Evolutionary conservation across 768 basidiomycete genomes (phyloP).

Genomic region (Baorangia bicolor): DNA sequence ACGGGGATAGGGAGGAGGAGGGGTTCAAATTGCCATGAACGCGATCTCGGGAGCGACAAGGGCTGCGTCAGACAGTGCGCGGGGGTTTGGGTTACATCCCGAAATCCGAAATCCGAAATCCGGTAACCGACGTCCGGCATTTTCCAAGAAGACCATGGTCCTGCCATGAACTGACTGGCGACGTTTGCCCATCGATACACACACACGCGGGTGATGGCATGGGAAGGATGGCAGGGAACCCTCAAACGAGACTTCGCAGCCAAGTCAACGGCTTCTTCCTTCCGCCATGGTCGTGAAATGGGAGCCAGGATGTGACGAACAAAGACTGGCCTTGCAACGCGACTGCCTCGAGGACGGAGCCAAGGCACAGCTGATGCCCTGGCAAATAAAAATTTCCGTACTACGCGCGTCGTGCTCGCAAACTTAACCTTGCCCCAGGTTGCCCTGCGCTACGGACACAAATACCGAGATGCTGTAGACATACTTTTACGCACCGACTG

Average conservation of each 20-base stretch:
- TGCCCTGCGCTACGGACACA: slow-evolving; percentile 13
- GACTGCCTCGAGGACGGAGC: slow-evolving; percentile 36
- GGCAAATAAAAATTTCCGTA: slow-evolving; percentile 31
- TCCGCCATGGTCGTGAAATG: slow-evolving; percentile 16
- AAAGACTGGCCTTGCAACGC: slow-evolving; percentile 26
- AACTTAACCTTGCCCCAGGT: slow-evolving; percentile 34
- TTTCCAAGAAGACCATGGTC: slow-evolving; percentile 9
- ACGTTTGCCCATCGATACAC: neutral
- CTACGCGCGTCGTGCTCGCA: slow-evolving; percentile 21
- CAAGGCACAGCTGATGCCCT: slow-evolving; percentile 25
- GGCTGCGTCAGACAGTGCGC: slow-evolving; percentile 4
- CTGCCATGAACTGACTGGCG: neutral
- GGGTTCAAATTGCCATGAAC: slow-evolving; percentile 10
- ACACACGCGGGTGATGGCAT: slow-evolving; percentile 8
- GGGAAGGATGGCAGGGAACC: slow-evolving; percentile 1
- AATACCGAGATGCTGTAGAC: slow-evolving; percentile 11
- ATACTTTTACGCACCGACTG: slow-evolving; percentile 15
- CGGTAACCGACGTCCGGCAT: slow-evolving; percentile 13
- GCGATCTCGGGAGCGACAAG: slow-evolving; percentile 30
- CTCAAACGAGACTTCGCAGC: slow-evolving; percentile 16
- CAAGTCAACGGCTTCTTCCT: slow-evolving; percentile 9
- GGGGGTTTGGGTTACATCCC: slow-evolving; percentile 4
- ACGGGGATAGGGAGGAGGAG: slow-evolving; percentile 19
- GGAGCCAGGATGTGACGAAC: slow-evolving; percentile 15
- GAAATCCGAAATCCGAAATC: neutral